Percentiles rank a stretch among this genome's conserved stretches.
These are phyloP conservation scores for Tardiomyces blankii DNA, from an alignment of 1,139 yeast genomes.

Conservation along the genomic window DNA sequence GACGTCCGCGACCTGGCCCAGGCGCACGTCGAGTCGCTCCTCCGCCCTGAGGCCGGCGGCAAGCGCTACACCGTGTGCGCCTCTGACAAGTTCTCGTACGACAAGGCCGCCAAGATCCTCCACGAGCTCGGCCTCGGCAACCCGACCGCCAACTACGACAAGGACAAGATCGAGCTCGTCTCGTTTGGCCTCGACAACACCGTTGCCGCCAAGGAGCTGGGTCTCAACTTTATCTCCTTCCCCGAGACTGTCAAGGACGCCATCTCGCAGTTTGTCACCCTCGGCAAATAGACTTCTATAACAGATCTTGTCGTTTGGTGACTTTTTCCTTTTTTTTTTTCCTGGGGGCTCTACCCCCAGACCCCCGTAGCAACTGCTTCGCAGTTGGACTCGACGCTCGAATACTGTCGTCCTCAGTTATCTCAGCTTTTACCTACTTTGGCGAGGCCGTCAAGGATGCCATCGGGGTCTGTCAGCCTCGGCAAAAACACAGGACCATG, in stretches of 20 bases:
- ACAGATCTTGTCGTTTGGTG: no score
- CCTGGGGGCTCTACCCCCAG: no score
- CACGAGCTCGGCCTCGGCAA: background rate
- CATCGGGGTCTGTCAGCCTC: no score
- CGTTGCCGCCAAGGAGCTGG: slow-evolving; percentile 51
- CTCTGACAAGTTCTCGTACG: background rate
- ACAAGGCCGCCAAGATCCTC: background rate
- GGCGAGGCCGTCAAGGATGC: no score
- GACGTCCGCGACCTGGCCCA: slow-evolving; percentile 42
- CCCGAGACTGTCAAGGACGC: slow-evolving; percentile 83
- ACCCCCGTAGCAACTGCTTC: no score
- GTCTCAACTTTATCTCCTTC: slow-evolving; percentile 82
- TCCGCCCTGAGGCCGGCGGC: slow-evolving; percentile 19
- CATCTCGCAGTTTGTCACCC: background rate
- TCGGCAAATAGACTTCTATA: background rate
- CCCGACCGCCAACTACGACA: background rate
- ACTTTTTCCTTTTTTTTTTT: no score
- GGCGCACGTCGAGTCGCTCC: slow-evolving; percentile 35
- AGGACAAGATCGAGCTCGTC: background rate
- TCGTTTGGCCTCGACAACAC: slow-evolving; percentile 29
- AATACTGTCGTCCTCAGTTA: no score
- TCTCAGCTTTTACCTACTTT: no score
- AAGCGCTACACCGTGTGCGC: slow-evolving; percentile 19
- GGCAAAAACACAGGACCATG: no score
- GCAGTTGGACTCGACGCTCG: no score